phyloP scores from a whole-genome alignment of 305 asterid species.

The Plantago lanceolata region DNA sequence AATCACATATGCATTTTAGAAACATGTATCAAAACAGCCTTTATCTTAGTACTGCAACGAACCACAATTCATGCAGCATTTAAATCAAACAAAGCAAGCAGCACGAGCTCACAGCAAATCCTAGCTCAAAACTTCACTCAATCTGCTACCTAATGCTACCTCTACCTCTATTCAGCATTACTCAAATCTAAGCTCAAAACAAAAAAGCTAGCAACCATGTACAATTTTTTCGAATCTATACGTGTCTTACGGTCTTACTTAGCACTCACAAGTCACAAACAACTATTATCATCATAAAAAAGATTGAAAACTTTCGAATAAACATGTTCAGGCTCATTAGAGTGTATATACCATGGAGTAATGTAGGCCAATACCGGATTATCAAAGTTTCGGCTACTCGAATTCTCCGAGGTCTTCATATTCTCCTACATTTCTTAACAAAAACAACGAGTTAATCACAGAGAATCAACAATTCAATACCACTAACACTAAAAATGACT shows the following conservation, averaged over 20 bases:
- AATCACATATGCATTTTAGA: conserved; percentile 8
- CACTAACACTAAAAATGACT: background rate
- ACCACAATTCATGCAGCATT: background rate
- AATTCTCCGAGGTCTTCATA: conserved; percentile 53
- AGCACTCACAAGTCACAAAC: background rate
- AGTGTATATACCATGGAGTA: conserved; percentile 77
- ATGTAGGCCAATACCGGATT: conserved; percentile 85
- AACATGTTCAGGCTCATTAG: background rate
- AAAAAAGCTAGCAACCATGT: too few relatives aligned
- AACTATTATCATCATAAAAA: background rate
- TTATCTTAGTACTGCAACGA: background rate
- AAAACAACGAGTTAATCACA: conserved; percentile 19
- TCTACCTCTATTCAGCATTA: too few relatives aligned
- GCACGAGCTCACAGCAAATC: background rate
- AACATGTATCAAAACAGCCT: background rate
- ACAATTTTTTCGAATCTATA: too few relatives aligned
- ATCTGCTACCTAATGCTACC: background rate
- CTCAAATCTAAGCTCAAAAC: too few relatives aligned
- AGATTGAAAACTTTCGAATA: background rate
- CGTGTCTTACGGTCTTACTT: too few relatives aligned
- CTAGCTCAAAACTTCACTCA: background rate
- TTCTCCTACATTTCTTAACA: conserved; percentile 64
- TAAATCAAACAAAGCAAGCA: background rate
- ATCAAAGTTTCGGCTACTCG: conserved; percentile 50
- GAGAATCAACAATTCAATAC: conserved; percentile 1